Evolutionary conservation across 495 filamentous ascomycete genomes (phyloP).

Genomic region (Aspergillus homomorphus): DNA sequence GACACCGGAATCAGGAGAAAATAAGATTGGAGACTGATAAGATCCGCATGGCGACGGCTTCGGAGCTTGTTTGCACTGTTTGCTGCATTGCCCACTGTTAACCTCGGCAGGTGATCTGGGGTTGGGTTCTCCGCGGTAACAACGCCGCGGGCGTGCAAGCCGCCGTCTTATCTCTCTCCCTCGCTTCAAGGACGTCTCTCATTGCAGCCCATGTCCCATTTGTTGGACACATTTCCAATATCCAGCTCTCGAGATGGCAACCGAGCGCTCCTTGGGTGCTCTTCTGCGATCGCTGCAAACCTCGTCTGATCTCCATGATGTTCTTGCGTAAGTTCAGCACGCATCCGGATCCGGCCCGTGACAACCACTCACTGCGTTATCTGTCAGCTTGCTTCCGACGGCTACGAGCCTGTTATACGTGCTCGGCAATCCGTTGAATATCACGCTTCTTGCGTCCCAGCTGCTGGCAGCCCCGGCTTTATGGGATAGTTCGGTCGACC

Average conservation of each 20-base stretch:
- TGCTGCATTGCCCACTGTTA: conserved; percentile 21
- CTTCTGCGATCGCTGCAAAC: conserved; percentile 52
- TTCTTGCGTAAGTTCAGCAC: conserved; percentile 45
- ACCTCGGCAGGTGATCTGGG: conserved; percentile 43
- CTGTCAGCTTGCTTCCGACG: conserved; percentile 66
- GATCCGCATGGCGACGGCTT: conserved; percentile 3
- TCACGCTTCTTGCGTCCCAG: conserved; percentile 87
- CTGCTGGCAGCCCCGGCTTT: conserved; percentile 81
- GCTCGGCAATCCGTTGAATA: conserved; percentile 85
- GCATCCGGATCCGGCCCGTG: not conserved
- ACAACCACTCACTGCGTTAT: conserved; percentile 16
- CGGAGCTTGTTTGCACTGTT: conserved; percentile 40
- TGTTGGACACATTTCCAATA: not conserved
- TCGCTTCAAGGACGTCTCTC: not conserved
- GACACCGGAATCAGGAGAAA: not conserved
- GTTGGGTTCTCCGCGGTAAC: conserved; percentile 36
- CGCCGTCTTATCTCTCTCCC: conserved; percentile 7
- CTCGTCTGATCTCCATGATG: conserved; percentile 49
- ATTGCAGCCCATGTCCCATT: conserved; percentile 7
- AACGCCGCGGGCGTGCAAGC: not conserved
- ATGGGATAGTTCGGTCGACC: conserved; percentile 71
- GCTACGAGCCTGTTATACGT: conserved; percentile 78
- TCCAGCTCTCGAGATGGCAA: conserved; percentile 35
- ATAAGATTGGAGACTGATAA: not conserved
- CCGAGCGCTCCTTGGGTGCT: conserved; percentile 50